These are phyloP conservation scores for Pseudognaphalium luteoalbum DNA, from an alignment of 129 eudicot genomes.

Conservation along the genomic window DNA sequence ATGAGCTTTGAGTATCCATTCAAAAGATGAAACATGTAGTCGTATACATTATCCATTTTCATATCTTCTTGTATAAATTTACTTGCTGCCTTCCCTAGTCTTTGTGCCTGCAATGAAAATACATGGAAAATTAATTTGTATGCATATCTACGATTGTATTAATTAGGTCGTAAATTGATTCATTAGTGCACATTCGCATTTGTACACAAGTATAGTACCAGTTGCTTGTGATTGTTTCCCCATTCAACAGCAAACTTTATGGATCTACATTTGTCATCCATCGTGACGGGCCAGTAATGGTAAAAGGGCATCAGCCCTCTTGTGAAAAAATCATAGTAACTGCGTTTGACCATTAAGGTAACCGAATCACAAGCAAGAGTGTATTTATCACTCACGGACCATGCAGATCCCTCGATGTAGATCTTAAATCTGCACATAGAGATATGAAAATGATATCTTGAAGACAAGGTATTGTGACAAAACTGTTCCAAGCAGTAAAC, in stretches of 20 bases:
- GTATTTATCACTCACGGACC: constrained; percentile 90
- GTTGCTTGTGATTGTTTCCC: constrained; percentile 65
- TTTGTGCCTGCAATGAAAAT: constrained; percentile 47
- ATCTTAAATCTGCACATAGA: constrained; percentile 58
- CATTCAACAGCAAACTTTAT: constrained; percentile 79
- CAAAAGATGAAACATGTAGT: constrained; percentile 84
- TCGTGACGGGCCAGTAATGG: constrained; percentile 87
- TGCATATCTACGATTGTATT: neutral
- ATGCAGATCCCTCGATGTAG: constrained; percentile 87
- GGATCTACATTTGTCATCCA: constrained; percentile 74
- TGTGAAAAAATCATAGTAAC: constrained; percentile 80
- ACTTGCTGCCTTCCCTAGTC: constrained; percentile 66
- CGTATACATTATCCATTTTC: constrained; percentile 69
- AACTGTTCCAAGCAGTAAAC: neutral
- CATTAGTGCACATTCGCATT: neutral
- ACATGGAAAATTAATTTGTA: neutral
- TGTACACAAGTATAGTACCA: constrained; percentile 36
- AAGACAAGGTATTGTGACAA: neutral
- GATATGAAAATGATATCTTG: neutral
- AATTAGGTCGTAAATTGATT: neutral
- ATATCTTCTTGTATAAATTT: constrained; percentile 63
- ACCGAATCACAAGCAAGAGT: constrained; percentile 90
- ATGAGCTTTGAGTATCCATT: constrained; percentile 71
- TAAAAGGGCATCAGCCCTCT: constrained; percentile 67
- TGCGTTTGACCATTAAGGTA: constrained; percentile 59